Evolutionary conservation across 2,329 filamentous ascomycete species (phyloP), one percentile per base, ranked within the genome.

Genomic region (Thermoascus crustaceus): DNA sequence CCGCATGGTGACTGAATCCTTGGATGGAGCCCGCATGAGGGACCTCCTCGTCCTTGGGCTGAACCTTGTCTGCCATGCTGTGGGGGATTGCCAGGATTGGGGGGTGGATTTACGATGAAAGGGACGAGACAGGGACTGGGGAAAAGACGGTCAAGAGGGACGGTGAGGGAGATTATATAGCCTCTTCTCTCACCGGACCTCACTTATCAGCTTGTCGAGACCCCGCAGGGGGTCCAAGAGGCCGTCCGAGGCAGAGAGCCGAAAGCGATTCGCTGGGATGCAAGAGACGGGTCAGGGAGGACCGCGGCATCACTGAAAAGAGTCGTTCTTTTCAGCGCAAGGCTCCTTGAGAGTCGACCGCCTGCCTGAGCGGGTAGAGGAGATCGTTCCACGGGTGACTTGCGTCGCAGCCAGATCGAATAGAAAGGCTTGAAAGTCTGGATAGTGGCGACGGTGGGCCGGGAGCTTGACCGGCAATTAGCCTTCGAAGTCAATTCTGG

Each of bases 1-100:
- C 55, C 2, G 53, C 50, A 52, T 61, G 57, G 34, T 60, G 53
- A 16, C 52, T 46, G 46, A 58, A 55, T 24, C 51, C 54, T 16
- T 53, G 40, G 20, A 50, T 29, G 7, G 40, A 32, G 9, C 40
- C 46, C 32, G 50, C 43, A 11, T 34, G 38, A 5, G 42, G 43
- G 17, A 42, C 26, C 8, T 47, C 38, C 33, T 52, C 51, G 2
- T 44, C 32, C 4, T 44, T 32, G n/a, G 31, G 11, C 18, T 16
- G 11, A 27, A 9, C n/a, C 18, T 35, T 35, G 5, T 16, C 21
- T 16, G 17, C 34, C 39, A 42, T 42, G 13, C 26, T 29, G 26
- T 9, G 26, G n/a, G 18, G 26, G 26, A 29, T 16, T 13, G 14
- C 9, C 9, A 29, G 18, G 24, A 17, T 29, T 17, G 14, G 13